Evolutionary conservation across 768 basidiomycete genomes (phyloP), one percentile per base, ranked within the genome.

Genomic region (Rhizopogon vinicolor): DNA sequence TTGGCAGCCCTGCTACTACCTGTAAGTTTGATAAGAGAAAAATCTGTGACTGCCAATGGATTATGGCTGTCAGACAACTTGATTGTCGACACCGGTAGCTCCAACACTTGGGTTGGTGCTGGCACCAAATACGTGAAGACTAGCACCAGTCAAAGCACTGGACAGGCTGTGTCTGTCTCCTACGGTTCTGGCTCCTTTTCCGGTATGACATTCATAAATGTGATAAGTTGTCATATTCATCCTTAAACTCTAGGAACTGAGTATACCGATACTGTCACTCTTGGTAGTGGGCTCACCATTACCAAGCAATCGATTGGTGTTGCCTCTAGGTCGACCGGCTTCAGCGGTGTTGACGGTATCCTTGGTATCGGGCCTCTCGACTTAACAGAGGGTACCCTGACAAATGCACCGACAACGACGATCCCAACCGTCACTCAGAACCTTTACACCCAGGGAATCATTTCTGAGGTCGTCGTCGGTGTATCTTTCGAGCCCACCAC

Each of bases 61-160:
- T 43, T 45, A 44, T 40, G 12, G 25, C 22, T 52, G 7, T 16
- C 44, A 86, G 82, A 79, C 67, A 49, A 62, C 1, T 74, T 86
- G 16, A 56, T 84, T 53, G 68, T 84, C 54, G 83, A 84, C 60
- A 83, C 83, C 5, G 83, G 83, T 60, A 58, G 6, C 4, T 50
- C 83, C 12, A 86, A 85, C 69, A 85, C 83, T 13, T 85, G 84
- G 83, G 70, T 86, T 46, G 82, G 84, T 28, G 81, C 84, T 14
- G 61, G 44, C 8, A 65, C 60, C 25, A 28, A 65, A 10, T 86
- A 81, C 59, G 66, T 67, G 19, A 60, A 61, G 59, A 83, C 84
- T 16, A 70, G 71, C 51, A 78, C 81, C n/a, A 82, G 78, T 54
- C 62, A 46, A 5, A 60, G 72, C 56, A 83, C 40, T 3, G 51